These are phyloP conservation scores for Polytrichum formosum DNA, from an alignment of 225 moss, liverwort and hornwort genomes.

Conservation along the genomic window DNA sequence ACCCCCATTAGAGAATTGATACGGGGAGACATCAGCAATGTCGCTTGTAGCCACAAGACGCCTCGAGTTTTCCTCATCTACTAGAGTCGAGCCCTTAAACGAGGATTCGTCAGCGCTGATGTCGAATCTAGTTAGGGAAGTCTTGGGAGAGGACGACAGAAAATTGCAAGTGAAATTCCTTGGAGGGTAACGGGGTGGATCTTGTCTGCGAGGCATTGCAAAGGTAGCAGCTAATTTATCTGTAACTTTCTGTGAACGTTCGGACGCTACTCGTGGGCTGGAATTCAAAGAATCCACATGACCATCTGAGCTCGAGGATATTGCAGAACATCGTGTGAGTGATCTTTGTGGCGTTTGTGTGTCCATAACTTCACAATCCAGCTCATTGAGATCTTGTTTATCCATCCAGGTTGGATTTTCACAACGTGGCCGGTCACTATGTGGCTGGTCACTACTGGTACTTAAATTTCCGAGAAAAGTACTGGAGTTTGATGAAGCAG, in stretches of 20 bases:
- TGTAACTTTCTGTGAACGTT: not conserved
- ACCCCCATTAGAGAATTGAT: constrained; percentile 7
- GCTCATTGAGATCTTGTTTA: not conserved
- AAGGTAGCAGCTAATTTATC: constrained; percentile 5
- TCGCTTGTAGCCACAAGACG: not conserved
- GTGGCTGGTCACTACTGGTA: no score
- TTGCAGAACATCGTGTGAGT: no score
- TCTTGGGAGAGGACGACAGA: constrained; percentile 18
- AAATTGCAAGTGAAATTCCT: constrained; percentile 21
- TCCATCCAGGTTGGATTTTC: not conserved
- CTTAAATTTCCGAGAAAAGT: no score
- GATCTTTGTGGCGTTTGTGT: no score
- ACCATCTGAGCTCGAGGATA: constrained; percentile 12
- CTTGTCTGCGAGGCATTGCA: constrained; percentile 16
- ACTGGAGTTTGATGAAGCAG: no score
- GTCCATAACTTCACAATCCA: no score
- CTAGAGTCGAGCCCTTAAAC: constrained; percentile 3
- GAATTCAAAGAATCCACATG: constrained; percentile 3
- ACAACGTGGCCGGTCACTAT: no score
- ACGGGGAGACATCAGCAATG: constrained; percentile 15
- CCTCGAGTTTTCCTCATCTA: constrained; percentile 11
- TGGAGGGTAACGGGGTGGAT: constrained; percentile 21
- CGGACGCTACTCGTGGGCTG: constrained; percentile 6
- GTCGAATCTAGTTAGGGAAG: constrained; percentile 17
- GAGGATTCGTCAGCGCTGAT: constrained; percentile 19